Evolutionary conservation across 129 eudicot species (phyloP).

Genomic region (Escallonia herrerae): DNA sequence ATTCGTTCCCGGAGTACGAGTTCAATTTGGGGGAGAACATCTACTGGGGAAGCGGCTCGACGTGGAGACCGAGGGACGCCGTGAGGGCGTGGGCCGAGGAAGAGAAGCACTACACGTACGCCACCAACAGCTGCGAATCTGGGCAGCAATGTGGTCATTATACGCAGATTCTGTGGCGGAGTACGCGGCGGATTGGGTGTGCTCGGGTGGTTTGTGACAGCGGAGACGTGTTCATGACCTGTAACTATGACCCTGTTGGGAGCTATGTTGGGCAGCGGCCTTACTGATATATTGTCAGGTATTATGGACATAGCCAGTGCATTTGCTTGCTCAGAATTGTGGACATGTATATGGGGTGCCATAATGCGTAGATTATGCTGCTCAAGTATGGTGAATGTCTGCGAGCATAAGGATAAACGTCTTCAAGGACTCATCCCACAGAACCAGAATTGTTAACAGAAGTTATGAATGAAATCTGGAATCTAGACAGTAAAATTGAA

Average conservation of each 20-base stretch:
- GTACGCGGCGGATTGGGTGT: conserved; percentile 61
- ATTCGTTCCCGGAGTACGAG: conserved; percentile 67
- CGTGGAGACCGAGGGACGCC: conserved; percentile 64
- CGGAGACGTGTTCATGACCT: conserved; percentile 89
- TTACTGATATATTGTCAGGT: conserved; percentile 17
- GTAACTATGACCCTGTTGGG: conserved; percentile 50
- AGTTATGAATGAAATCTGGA: too few relatives aligned
- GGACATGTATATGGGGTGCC: too few relatives aligned
- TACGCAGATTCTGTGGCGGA: conserved; percentile 82
- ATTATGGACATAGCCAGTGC: too few relatives aligned
- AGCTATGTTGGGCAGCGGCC: conserved; percentile 55
- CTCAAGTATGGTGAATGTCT: too few relatives aligned
- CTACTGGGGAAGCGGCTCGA: conserved; percentile 71
- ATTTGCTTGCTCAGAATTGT: too few relatives aligned
- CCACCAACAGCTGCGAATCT: conserved; percentile 35
- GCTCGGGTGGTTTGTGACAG: conserved; percentile 70
- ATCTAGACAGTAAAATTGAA: too few relatives aligned
- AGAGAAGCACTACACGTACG: conserved; percentile 47
- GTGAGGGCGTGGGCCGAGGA: conserved; percentile 72
- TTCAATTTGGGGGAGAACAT: conserved; percentile 76
- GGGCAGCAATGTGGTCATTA: conserved; percentile 81
- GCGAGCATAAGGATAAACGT: too few relatives aligned
- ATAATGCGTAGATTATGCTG: too few relatives aligned
- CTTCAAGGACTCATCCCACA: too few relatives aligned
- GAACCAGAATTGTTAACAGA: too few relatives aligned